phyloP scores from a whole-genome alignment of 2,329 filamentous ascomycete genomes.

The Exophiala alcalophila region DNA sequence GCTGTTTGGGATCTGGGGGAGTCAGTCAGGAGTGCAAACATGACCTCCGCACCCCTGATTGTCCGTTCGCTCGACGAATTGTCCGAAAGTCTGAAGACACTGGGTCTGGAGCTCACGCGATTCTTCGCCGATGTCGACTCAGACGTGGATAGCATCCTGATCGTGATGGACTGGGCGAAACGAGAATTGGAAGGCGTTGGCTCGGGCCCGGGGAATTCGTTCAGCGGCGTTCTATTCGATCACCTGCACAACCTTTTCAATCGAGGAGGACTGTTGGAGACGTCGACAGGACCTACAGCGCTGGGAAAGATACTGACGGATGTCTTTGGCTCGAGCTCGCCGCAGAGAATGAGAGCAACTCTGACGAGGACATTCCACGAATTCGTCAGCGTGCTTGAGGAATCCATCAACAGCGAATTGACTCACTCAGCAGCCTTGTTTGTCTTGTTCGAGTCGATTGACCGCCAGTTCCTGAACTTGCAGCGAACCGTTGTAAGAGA shows the following conservation, averaged over 20 bases:
- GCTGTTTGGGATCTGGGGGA: slow-evolving; percentile 94
- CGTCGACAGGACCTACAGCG: slow-evolving; percentile 55
- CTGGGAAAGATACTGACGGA: slow-evolving; percentile 67
- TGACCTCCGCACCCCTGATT: slow-evolving; percentile 84
- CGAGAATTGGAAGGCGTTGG: slow-evolving; percentile 74
- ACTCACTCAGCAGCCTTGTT: slow-evolving; percentile 77
- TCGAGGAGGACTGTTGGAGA: slow-evolving; percentile 45
- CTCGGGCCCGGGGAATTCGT: slow-evolving; percentile 45
- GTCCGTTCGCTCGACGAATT: slow-evolving; percentile 80
- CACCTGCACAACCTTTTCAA: slow-evolving; percentile 78
- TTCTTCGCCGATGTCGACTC: slow-evolving; percentile 94
- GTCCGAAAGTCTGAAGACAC: slow-evolving; percentile 77
- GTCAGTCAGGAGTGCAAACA: slow-evolving; percentile 82
- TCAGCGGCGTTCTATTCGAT: slow-evolving; percentile 60
- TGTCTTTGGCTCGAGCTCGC: slow-evolving; percentile 74
- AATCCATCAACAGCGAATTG: slow-evolving; percentile 81
- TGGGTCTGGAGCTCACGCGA: slow-evolving; percentile 80
- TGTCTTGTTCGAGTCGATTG: slow-evolving; percentile 85
- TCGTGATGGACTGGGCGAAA: slow-evolving; percentile 94
- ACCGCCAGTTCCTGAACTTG: slow-evolving; percentile 84
- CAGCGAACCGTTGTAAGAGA: slow-evolving; percentile 83
- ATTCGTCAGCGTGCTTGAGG: slow-evolving; percentile 82
- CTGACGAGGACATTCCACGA: slow-evolving; percentile 85
- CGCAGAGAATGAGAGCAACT: slow-evolving; percentile 75
- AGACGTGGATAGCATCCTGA: slow-evolving; percentile 86